Percentiles rank a stretch among this genome's conserved stretches.
Evolutionary conservation across 805 yeast species (phyloP).

Genomic region (Yamadazyma philogaea): DNA sequence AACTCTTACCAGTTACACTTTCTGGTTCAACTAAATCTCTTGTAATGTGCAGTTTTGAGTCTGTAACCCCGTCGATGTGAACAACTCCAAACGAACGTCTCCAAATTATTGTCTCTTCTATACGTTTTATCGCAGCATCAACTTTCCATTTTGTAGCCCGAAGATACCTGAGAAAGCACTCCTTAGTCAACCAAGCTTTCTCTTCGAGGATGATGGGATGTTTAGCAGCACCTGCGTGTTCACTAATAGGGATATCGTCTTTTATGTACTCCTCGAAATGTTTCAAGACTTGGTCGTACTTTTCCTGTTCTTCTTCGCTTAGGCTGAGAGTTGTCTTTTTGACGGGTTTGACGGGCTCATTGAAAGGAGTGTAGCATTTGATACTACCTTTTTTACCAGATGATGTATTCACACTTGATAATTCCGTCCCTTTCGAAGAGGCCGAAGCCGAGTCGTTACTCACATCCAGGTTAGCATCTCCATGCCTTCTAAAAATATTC

Average conservation of each 20-base stretch:
- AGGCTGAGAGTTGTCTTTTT: slow-evolving; percentile 29
- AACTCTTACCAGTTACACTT: slow-evolving; percentile 52
- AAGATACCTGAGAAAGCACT: slow-evolving; percentile 50
- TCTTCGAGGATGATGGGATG: slow-evolving; percentile 31
- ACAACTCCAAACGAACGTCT: slow-evolving; percentile 52
- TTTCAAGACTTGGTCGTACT: slow-evolving; percentile 26
- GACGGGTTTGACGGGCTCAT: slow-evolving; percentile 34
- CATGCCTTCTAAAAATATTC: slow-evolving; percentile 8
- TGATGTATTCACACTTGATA: slow-evolving; percentile 3
- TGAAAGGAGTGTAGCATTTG: slow-evolving; percentile 39
- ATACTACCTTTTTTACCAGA: slow-evolving; percentile 18
- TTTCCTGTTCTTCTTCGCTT: slow-evolving; percentile 27
- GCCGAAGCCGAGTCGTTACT: slow-evolving; percentile 3
- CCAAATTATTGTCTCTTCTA: slow-evolving; percentile 51
- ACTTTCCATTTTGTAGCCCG: slow-evolving; percentile 52
- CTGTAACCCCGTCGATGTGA: slow-evolving; percentile 24
- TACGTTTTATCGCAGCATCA: slow-evolving; percentile 41
- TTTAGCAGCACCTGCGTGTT: slow-evolving; percentile 18
- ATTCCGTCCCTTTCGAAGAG: background rate
- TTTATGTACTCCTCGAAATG: slow-evolving; percentile 27
- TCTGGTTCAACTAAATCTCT: slow-evolving; percentile 46
- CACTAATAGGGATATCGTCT: slow-evolving; percentile 27
- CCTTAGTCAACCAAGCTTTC: slow-evolving; percentile 48
- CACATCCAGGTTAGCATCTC: background rate
- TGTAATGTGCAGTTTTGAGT: slow-evolving; percentile 28